These are phyloP conservation scores for Mucor irregularis DNA, from an alignment of 371 early-diverging fungal genomes.

Conservation along the genomic window DNA sequence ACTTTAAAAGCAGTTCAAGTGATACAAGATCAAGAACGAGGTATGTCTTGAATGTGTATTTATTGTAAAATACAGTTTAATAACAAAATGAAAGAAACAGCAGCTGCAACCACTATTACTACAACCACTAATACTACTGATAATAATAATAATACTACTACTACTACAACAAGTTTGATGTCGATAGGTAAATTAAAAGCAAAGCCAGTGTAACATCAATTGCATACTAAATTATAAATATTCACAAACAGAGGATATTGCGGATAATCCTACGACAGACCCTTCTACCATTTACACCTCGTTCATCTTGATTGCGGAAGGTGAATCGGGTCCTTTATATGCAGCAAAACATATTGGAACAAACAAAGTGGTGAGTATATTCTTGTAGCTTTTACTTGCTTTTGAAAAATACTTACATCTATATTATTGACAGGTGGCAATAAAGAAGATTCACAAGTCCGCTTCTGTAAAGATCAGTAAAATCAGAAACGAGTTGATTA, in stretches of 20 bases:
- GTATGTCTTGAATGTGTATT: not conserved
- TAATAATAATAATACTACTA: not conserved
- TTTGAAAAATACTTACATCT: too few species aligned
- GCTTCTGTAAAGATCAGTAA: constrained; percentile 57
- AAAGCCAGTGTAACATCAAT: constrained; percentile 1
- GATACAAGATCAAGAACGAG: constrained; percentile 6
- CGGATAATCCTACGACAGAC: constrained; percentile 28
- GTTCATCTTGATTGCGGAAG: constrained; percentile 63
- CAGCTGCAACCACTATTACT: not conserved
- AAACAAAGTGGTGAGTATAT: constrained; percentile 23
- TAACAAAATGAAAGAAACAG: not conserved
- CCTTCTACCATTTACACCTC: constrained; percentile 38
- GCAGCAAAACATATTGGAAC: constrained; percentile 58
- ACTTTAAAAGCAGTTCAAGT: constrained; percentile 2
- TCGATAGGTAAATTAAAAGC: too few species aligned
- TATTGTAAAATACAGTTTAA: not conserved
- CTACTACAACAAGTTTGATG: too few species aligned
- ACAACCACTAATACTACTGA: not conserved
- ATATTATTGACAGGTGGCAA: too few species aligned
- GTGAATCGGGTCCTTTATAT: constrained; percentile 77
- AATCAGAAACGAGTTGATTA: constrained; percentile 60
- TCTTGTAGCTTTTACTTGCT: constrained; percentile 16
- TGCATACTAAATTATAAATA: too few species aligned
- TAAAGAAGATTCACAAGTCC: constrained; percentile 65
- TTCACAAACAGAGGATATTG: constrained; percentile 10